Base-by-base conservation (phyloP, 129 eudicot species). In the Gnaphalium uliginosum region DNA sequence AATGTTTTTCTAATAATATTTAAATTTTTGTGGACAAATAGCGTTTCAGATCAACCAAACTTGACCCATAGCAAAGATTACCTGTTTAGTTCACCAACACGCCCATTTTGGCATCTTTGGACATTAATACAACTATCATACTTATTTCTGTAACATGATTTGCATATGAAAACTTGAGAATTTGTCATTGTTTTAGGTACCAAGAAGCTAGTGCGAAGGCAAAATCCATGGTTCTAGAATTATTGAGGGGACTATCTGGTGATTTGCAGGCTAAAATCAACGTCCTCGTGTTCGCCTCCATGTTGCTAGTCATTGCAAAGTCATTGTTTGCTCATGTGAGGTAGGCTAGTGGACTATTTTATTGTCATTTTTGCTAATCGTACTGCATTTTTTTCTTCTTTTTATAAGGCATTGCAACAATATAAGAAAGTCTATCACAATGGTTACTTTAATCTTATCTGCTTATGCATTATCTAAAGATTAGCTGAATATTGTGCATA, bases 311-410 rank as follows among this genome's bases (percentile, higher is more conserved):
- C 73, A 89, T 94, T 79, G 86, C 97, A 77, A 94, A 94, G 83
- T 90, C 99, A 61, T 83, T 94, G 79, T 90, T 88, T 78, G 83
- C 97, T 69, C 99, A 94, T 74, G 97, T 84, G 78, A 91, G 99
- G 99, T 91, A 57, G 67, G 76, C 27, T 59, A 35, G 46, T 50
- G 27, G 43, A 46, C 18, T n/a, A 14, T 18, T 53, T 18, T 53
- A 53, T 53, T 53, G 59, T 53, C 19, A 18, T 1, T 32, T 29
- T 10, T 23, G 9, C 22, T 72, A 17, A 13, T 37, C 18, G 5
- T 68, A 67, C 56, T 65, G 78, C 78, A 25, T 56, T 23, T 24
- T 21, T 43, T 60, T 39, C 14, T 8, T 39, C 8, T 73, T 18
- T 15, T 24, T 50, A 10, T 17, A 51, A 65, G 66, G 56, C 53